These are phyloP conservation scores for Ogataea pini DNA, from an alignment of 805 yeast genomes.

Conservation along the genomic window DNA sequence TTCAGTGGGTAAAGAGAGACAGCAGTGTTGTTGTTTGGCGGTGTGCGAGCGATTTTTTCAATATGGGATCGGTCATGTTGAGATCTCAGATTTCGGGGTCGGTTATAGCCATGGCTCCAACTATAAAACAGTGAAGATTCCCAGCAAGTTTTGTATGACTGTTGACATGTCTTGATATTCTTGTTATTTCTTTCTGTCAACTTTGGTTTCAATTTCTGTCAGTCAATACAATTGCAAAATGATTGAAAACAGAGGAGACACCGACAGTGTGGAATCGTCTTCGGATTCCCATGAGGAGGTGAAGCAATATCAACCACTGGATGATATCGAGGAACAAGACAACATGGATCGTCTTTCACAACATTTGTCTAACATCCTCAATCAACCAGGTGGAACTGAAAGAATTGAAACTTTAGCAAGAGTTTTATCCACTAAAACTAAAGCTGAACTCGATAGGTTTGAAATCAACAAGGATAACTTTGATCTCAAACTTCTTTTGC, in stretches of 20 bases:
- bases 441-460: conserved; percentile 44
- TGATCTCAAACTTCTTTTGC: conserved; percentile 44
- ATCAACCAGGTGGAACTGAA: conserved; percentile 30
- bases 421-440: conserved; percentile 50
- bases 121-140: conserved; percentile 1
- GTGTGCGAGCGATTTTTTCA: conserved; percentile 10
- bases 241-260: conserved; percentile 16
- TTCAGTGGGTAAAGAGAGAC: background rate
- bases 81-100: conserved; percentile 1
- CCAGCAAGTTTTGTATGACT: background rate
- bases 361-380: conserved; percentile 29
- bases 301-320: conserved; percentile 27
- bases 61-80: conserved; percentile 1
- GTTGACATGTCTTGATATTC: background rate
- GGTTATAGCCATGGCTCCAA: background rate
- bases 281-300: conserved; percentile 24
- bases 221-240: conserved; percentile 2
- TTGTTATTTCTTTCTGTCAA: conserved; percentile 3
- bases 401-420: conserved; percentile 51
- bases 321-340: conserved; percentile 29
- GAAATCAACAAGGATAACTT: conserved; percentile 48
- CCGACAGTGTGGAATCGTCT: conserved; percentile 28
- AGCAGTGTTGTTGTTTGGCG: background rate
- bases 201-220: conserved; percentile 1
- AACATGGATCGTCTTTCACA: conserved; percentile 28